Evolutionary conservation across 75 land plant genomes (phyloP), one percentile per base, ranked within the genome.

Genomic region (Selaginella tamariscina): DNA sequence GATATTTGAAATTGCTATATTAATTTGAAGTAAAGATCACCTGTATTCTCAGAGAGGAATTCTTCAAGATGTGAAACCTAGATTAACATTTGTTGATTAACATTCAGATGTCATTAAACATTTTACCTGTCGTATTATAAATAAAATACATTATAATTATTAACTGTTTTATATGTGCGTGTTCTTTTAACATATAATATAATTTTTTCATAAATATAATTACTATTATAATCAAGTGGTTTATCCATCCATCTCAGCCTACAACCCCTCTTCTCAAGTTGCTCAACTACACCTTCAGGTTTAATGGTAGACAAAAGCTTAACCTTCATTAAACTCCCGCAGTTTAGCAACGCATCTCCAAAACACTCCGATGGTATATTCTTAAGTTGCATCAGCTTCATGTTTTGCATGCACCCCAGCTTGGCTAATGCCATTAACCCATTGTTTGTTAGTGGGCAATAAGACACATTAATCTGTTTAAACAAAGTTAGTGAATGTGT

Each of bases 381-480:
- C 32, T 70, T 66, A 63, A 85, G 11, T 33, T 92, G 89, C 64
- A 92, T 74, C 29, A 88, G 71, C 30, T 84, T 88, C 78, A 86
- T 60, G 70, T 69, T 84, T 66, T 88, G 95, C 30, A 92, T 74
- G 73, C 84, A 89, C 67, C 77, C 70, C 39, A 86, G 67, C 67
- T 77, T 88, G 22, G 94, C 82, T 0, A 92, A 72, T 9, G 87
- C 83, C 65, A 85, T 69, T 1, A 92, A 73, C 55, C 94, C 97
- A 27, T 79, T 79, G 66, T 92, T 85, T 21, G 94, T 84, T 27
- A 89, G 83, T 8, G 90, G 74, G 70, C 81, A 84, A 31, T 88
- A 83, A 1, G 95, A 92, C 44, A 92, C 32, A 66, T 89, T 89
- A 71, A 92, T 78, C 97, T 91, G 83, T 68, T 67, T 65, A 23